Evolutionary conservation across 139 green algal species (phyloP).

Genomic region (Tetratostichococcus sp.): DNA sequence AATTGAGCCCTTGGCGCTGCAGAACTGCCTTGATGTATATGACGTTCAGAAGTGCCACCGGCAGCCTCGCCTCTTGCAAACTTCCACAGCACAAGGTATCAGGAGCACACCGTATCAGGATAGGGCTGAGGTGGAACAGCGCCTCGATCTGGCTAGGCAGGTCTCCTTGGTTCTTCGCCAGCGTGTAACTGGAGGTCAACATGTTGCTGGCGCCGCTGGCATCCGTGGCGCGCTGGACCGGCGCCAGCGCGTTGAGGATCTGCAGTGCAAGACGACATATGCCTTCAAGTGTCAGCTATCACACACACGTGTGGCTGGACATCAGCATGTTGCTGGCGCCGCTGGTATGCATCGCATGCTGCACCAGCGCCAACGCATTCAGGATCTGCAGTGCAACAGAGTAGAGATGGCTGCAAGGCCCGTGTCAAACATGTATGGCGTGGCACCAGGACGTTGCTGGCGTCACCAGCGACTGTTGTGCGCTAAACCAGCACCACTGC

Average conservation of each 20-base stretch:
- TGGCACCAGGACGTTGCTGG: too few relatives aligned
- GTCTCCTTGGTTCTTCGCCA: slow-evolving; percentile 1
- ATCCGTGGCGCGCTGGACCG: slow-evolving; percentile 3
- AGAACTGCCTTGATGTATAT: too few relatives aligned
- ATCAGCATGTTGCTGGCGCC: slow-evolving; percentile 8
- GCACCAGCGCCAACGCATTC: background rate
- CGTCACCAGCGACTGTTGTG: too few relatives aligned
- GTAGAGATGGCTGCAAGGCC: too few relatives aligned
- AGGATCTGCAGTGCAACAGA: background rate
- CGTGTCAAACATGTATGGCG: too few relatives aligned
- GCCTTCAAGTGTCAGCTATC: too few relatives aligned
- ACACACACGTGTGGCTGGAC: slow-evolving; percentile 16
- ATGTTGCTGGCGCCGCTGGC: slow-evolving; percentile 1
- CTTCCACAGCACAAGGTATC: background rate
- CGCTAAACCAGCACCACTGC: too few relatives aligned
- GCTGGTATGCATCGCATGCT: background rate
- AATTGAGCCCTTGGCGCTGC: too few relatives aligned
- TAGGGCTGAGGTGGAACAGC: background rate
- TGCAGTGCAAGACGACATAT: too few relatives aligned
- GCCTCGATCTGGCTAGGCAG: slow-evolving; percentile 1
- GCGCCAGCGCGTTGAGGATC: slow-evolving; percentile 4
- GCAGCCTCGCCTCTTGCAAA: too few relatives aligned
- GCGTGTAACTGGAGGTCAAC: slow-evolving; percentile 13
- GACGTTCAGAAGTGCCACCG: too few relatives aligned
- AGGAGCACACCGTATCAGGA: background rate